A percentile compares a stretch with the other conserved stretches of the same genome.
Evolutionary conservation across 805 yeast genomes (phyloP).

Genomic region (Lachancea lanzarotensis): DNA sequence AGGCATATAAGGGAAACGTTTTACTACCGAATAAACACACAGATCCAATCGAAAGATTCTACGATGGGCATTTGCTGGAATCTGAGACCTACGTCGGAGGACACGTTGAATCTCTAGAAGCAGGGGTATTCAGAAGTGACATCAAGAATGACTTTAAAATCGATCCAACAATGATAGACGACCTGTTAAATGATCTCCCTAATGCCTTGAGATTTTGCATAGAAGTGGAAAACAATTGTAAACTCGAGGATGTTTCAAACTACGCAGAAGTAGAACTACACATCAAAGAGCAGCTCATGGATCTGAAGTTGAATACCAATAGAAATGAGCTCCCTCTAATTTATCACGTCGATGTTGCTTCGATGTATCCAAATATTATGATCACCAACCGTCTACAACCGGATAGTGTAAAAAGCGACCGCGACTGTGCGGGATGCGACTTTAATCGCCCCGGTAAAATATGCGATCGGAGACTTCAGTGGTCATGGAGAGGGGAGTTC

Average conservation of each 20-base stretch:
- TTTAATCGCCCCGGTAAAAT: conserved; percentile 91
- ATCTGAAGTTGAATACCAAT: conserved; percentile 52
- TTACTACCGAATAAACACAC: conserved; percentile 87
- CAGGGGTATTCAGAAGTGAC: conserved; percentile 95
- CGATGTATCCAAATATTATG: conserved; percentile 99
- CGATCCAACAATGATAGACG: conserved; percentile 79
- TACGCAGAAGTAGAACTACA: conserved; percentile 64
- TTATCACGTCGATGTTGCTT: conserved; percentile 97
- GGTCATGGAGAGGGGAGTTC: conserved; percentile 99
- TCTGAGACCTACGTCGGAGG: conserved; percentile 99
- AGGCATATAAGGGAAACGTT: conserved; percentile 75
- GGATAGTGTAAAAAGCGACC: conserved; percentile 91
- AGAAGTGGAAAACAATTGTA: conserved; percentile 69
- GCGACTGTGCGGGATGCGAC: conserved; percentile 96
- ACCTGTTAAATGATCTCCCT: conserved; percentile 63
- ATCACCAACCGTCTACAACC: conserved; percentile 96
- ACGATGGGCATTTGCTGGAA: conserved; percentile 88
- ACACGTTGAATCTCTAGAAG: conserved; percentile 94
- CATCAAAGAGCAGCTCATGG: conserved; percentile 50
- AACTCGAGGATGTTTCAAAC: conserved; percentile 71
- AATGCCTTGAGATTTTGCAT: conserved; percentile 76
- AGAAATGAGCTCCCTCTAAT: conserved; percentile 78
- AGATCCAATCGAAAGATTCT: conserved; percentile 91
- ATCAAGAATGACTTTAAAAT: conserved; percentile 66
- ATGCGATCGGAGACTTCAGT: conserved; percentile 85